Percentiles rank a stretch among this genome's conserved stretches.
phyloP scores from a whole-genome alignment of 257 asterid species.

The Capsicum baccatum region DNA sequence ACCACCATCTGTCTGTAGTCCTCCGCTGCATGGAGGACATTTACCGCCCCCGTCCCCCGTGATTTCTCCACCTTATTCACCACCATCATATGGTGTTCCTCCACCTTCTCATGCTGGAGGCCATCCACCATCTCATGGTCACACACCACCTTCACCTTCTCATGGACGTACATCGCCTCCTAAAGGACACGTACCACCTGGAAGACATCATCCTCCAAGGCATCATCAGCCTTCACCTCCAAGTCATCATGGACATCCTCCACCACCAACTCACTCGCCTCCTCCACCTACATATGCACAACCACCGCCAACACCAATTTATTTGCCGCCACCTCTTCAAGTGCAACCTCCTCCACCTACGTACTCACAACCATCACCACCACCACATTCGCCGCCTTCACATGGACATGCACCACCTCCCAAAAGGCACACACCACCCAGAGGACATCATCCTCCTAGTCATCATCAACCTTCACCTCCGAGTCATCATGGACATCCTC shows the following conservation, averaged over 20 bases:
- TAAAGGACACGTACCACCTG: background rate
- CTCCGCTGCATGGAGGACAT: background rate
- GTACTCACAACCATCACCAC: constrained; percentile 4
- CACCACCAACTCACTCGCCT: constrained; percentile 10
- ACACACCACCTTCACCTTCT: constrained; percentile 23
- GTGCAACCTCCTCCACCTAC: background rate
- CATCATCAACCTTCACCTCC: background rate
- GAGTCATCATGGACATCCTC: background rate
- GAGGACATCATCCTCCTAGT: constrained; percentile 1
- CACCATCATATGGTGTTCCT: constrained; percentile 9
- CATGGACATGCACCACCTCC: constrained; percentile 23
- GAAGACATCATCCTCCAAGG: constrained; percentile 7
- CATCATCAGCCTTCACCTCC: constrained; percentile 10
- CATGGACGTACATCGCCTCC: constrained; percentile 21
- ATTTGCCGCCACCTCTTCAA: constrained; percentile 2
- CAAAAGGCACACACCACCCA: background rate
- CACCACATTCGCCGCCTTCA: constrained; percentile 6
- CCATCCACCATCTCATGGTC: constrained; percentile 16
- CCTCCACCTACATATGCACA: constrained; percentile 19
- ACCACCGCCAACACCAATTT: constrained; percentile 25
- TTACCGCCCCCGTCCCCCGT: constrained; percentile 19
- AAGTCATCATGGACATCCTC: constrained; percentile 21
- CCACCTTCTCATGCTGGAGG: constrained; percentile 1
- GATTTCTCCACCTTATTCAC: background rate
- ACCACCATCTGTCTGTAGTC: constrained; percentile 10